Base-by-base conservation (phyloP, 2,329 filamentous ascomycete species). In the Simplicillium aogashimaense region DNA sequence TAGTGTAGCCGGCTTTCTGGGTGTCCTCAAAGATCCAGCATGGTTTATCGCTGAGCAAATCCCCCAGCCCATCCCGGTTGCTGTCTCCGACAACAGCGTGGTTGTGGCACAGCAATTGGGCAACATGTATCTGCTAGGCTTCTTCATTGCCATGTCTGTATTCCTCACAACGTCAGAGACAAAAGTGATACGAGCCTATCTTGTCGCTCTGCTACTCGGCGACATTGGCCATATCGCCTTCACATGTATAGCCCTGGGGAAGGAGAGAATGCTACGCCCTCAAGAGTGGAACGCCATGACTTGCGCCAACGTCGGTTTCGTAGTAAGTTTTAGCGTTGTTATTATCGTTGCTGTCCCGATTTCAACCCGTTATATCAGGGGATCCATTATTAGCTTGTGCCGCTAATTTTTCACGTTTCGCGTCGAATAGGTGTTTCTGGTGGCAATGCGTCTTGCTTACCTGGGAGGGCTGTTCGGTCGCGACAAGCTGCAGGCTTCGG, bases 291-390 rank as follows among this genome's bases (percentile, higher is more conserved):
- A 85, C 55, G 63, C 71, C 29, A 72, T 82, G 65, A 73, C 78
- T n/a, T 84, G 78, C 76, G 83, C 83, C 3, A 87, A 87, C 51
- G 67, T 88, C 45, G 79, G 72, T 7, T 68, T 71, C 37, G 86
- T 82, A 18, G 72, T 78, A 50, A 61, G 71, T 57, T 16, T 16
- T n/a, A 30, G 11, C 28, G 37, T 14, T 16, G 15, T 37, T 7
- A 6, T 20, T 25, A 37, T 36, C 20, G n/a, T 20, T 28, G n/a
- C 25, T 33, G 36, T 41, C 25, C 29, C n/a, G 12, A 38, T 43
- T 29, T 15, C 33, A 33, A 33, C 6, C 31, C 13, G 20, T 25
- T 5, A 25, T 25, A 25, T 9, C 20, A 9, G 15, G 30, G 13
- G 30, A 6, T 7, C 6, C 30, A 12, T 32, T 32, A n/a, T 32